phyloP scores from a whole-genome alignment of 192 early-diverging fungal genomes.

The Mortierella antarctica region DNA sequence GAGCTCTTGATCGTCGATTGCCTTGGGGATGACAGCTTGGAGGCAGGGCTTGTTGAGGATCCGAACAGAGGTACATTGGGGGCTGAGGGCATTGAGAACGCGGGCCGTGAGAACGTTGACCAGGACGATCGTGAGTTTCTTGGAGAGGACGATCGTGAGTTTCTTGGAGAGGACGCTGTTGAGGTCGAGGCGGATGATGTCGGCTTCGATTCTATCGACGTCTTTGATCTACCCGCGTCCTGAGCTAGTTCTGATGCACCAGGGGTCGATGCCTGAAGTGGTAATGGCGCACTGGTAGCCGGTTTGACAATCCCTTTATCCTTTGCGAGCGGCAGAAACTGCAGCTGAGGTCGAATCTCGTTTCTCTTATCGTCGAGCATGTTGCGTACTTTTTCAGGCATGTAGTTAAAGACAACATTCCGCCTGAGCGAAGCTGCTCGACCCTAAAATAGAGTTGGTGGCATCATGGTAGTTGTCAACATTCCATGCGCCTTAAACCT shows the following conservation, averaged over 20 bases:
- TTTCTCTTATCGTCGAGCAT: conserved; percentile 41
- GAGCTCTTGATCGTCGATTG: conserved; percentile 5
- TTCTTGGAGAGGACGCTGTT: conserved; percentile 13
- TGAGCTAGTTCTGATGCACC: background rate
- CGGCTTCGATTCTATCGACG: background rate
- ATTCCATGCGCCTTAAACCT: background rate
- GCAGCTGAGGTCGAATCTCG: conserved; percentile 41
- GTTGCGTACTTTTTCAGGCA: conserved; percentile 47
- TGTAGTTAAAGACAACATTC: conserved; percentile 45
- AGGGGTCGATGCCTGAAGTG: background rate
- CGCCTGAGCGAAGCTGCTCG: conserved; percentile 41
- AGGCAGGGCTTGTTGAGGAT: background rate
- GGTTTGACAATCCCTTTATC: conserved; percentile 27
- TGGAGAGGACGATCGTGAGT: conserved; percentile 20
- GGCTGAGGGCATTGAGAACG: conserved; percentile 43
- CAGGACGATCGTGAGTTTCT: conserved; percentile 28
- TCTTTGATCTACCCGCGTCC: background rate
- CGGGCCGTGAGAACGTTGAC: conserved; percentile 22
- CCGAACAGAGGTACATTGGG: conserved; percentile 30
- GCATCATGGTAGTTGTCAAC: background rate
- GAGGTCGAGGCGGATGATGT: background rate
- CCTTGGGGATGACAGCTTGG: background rate
- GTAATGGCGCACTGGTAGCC: background rate
- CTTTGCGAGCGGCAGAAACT: conserved; percentile 38
- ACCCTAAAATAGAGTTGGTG: conserved; percentile 13